These are phyloP conservation scores for Pueraria montana DNA, from an alignment of 306 rosid genomes.

Conservation along the genomic window DNA sequence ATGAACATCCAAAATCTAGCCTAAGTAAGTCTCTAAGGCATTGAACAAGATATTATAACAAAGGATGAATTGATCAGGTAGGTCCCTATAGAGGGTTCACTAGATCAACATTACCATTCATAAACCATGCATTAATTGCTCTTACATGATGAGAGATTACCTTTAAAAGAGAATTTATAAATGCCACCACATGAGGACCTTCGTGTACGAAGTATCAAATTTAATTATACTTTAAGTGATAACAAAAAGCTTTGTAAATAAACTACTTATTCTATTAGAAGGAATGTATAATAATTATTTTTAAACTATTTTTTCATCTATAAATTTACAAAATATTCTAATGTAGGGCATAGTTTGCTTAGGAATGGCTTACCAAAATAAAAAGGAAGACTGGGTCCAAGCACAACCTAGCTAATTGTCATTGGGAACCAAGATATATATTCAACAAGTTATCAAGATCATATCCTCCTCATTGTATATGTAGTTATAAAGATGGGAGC, in stretches of 20 bases:
- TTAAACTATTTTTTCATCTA: background rate
- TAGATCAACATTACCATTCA: background rate
- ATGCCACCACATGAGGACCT: too few species aligned
- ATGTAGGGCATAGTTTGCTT: conserved; percentile 91
- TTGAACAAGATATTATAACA: background rate
- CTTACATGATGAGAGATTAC: background rate
- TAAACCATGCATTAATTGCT: background rate
- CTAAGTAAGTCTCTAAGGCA: too few species aligned
- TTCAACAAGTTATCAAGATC: too few species aligned
- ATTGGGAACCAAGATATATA: too few species aligned
- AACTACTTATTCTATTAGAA: background rate
- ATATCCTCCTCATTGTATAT: too few species aligned
- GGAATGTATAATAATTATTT: background rate
- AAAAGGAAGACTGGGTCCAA: too few species aligned
- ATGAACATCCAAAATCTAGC: background rate
- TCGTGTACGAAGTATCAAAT: too few species aligned
- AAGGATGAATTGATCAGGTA: background rate
- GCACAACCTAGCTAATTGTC: too few species aligned
- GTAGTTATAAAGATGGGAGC: too few species aligned
- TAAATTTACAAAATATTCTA: background rate
- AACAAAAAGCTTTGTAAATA: background rate
- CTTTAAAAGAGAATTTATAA: conserved; percentile 1
- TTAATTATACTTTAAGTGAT: background rate
- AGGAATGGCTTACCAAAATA: conserved; percentile 90
- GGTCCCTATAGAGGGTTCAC: background rate